Evolutionary conservation across 176 grass and related monocot species (phyloP).

Genomic region (Neostapfia colusana): DNA sequence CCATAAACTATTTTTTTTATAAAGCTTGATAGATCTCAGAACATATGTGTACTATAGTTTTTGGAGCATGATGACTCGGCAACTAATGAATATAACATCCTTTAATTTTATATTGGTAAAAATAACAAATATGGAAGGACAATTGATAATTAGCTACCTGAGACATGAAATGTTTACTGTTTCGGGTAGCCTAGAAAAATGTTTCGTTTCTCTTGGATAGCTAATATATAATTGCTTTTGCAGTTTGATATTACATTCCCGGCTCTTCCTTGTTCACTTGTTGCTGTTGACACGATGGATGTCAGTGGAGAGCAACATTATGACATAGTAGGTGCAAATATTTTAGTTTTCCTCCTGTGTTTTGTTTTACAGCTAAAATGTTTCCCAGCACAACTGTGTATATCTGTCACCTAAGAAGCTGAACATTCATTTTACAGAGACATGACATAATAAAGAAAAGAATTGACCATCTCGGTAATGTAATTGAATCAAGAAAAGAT

Average conservation of each 20-base stretch:
- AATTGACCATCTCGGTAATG: constrained; percentile 71
- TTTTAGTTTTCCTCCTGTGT: constrained; percentile 30
- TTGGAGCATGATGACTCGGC: neutral
- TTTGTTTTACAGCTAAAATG: constrained; percentile 35
- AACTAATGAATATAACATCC: constrained; percentile 10
- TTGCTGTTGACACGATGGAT: constrained; percentile 98
- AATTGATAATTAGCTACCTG: too few relatives aligned
- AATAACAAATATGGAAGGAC: neutral
- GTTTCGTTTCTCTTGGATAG: constrained; percentile 25
- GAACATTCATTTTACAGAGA: constrained; percentile 59
- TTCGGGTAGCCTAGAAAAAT: neutral
- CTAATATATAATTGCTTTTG: constrained; percentile 44
- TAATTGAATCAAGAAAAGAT: constrained; percentile 91
- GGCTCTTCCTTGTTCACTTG: constrained; percentile 85
- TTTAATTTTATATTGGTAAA: constrained; percentile 17
- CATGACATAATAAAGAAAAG: constrained; percentile 99
- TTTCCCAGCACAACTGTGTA: constrained; percentile 21
- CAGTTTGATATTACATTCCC: constrained; percentile 99
- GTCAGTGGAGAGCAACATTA: constrained; percentile 98
- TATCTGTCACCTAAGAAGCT: constrained; percentile 25
- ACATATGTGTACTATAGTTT: neutral
- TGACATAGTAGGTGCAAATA: constrained; percentile 83
- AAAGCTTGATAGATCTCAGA: constrained; percentile 2
- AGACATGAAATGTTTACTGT: too few relatives aligned
- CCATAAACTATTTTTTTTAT: neutral